Evolutionary conservation across 2,329 filamentous ascomycete species (phyloP).

Genomic region (Dendrostoma leiphaemia): DNA sequence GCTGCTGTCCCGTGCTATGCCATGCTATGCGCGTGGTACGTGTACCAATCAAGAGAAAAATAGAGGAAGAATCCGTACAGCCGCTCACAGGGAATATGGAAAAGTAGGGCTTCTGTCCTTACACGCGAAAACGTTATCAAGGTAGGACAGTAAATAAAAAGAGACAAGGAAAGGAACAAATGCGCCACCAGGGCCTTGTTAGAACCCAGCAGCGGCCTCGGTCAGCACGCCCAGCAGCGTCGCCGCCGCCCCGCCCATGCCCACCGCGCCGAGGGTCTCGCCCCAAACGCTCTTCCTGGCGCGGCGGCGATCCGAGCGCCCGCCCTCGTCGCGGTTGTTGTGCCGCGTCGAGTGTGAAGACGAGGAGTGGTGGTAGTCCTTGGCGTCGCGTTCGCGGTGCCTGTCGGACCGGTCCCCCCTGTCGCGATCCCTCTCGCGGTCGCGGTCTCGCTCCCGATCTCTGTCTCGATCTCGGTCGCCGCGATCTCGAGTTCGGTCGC

Average conservation of each 20-base stretch:
- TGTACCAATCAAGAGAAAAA: too few species aligned
- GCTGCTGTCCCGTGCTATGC: too few species aligned
- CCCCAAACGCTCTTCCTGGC: conserved; percentile 47
- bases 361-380: conserved; percentile 27
- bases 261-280: conserved; percentile 55
- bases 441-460: conserved; percentile 32
- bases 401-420: conserved; percentile 32
- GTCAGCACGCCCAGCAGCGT: conserved; percentile 57
- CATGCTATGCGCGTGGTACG: too few species aligned
- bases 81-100: too few species aligned
- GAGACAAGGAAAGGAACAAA: not conserved
- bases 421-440: conserved; percentile 34
- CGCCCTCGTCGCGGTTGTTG: conserved; percentile 34
- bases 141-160: too few species aligned
- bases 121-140: too few species aligned
- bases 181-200: not conserved
- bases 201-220: conserved; percentile 47
- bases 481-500: conserved; percentile 25
- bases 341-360: conserved; percentile 25
- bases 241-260: conserved; percentile 59
- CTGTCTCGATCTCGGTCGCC: conserved; percentile 30
- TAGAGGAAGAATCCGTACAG: too few species aligned
- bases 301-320: conserved; percentile 26
- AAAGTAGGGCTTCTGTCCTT: too few species aligned
- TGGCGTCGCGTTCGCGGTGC: conserved; percentile 44